Evolutionary conservation across 371 early-diverging fungal species (phyloP), one percentile per base, ranked within the genome.

Genomic region (Scutellospora calospora): DNA sequence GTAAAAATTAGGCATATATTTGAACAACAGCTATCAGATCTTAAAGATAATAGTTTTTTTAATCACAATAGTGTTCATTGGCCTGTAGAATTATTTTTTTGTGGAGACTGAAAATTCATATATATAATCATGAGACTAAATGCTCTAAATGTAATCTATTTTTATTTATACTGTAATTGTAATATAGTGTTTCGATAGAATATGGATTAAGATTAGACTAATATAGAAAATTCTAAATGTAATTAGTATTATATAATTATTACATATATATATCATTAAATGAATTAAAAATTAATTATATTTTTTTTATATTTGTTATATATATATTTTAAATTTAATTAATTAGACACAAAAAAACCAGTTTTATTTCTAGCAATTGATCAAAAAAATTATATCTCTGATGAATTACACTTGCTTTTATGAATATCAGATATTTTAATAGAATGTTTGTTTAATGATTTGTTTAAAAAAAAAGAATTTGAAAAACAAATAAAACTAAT

Each of bases 361-460:
- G 1, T 20, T 14, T 25, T 68, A 49, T 49, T 68, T 49, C 22
- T 33, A 41, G 9, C 49, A n/a, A 68, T 68, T 49, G 27, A 68
- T 31, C 27, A 45, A 68, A n/a, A 45, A 45, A 68, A 68, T 35
- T 68, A 38, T 9, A 49, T 68, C 11, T 41, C 69, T 11, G 69
- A 68, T 49, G 49, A 68, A 25, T 25, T 68, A 68, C 45, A 68
- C 27, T 20, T 68, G n/a, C n/a, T 68, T 22, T 68, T 68, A n/a
- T 22, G 25, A 11, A 68, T 68, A 45, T 45, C 69, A 20, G 49
- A 68, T 68, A 18, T 68, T 31, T 68, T 68, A 68, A 45, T 68
- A 25, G 49, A 68, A 49, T 68, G 49, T 25, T 68, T 68, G 5
- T 68, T 68, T 25, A 45, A 45, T 45, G 69, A 45, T 35, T 49